Base-by-base conservation (phyloP, 805 yeast species). In the Grigorovia yakushimaensis region DNA sequence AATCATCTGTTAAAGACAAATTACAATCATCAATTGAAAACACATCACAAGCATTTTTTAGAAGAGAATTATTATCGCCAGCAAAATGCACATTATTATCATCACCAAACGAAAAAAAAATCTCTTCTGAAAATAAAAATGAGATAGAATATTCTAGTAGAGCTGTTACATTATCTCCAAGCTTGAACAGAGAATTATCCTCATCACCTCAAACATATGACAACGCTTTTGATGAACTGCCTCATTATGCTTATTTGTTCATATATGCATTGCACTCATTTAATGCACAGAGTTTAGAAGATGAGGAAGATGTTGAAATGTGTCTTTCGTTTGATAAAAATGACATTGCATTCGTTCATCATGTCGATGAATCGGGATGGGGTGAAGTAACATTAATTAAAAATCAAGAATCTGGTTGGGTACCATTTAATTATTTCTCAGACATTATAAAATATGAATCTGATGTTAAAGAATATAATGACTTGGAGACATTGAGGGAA, bases 351-450 rank as follows among this genome's bases (percentile, higher is more conserved):
- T 85, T 84, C 62, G 85, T 85, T 4, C 88, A 84, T 57, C 76
- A 84, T 7, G 77, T 84, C 20, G 93, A 84, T 61, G 82, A 81
- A 47, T 80, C 88, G 19, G 94, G 93, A 0, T 85, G 94, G 94
- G 91, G 89, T 50, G 94, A 85, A 61, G 93, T 84, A 2, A 84
- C 89, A 0, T 58, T 84, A 37, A 65, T 84, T 8, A 80, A 78
- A 47, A 70, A 80, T 13, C 68, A 81, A 45, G 73, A 74, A 55
- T 67, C 88, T 51, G 94, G 94, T 17, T 85, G 94, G 94, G 86
- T 84, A 17, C 94, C 94, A 3, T 81, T 85, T 74, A 85, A 84
- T 59, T 85, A 82, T 65, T 85, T 84, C 57, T 67, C 80, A 5
- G 72, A 69, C 49, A 60, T 68, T 4, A 56, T 79, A 4, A 64